These are phyloP conservation scores for Kwoniella dejecticola DNA, from an alignment of 768 basidiomycete genomes.

Conservation along the genomic window DNA sequence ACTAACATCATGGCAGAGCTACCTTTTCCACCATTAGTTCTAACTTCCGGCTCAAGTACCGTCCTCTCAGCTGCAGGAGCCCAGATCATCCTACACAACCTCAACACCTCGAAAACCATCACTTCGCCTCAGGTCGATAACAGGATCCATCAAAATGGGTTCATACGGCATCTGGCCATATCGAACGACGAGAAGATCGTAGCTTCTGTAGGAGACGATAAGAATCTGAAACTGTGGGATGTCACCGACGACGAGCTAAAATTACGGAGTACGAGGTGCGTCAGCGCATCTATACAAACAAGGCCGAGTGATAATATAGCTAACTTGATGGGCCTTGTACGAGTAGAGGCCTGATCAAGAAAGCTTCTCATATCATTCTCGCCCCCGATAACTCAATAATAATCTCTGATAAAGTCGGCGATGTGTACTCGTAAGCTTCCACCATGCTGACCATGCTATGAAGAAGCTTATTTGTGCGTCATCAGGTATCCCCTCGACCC, in stretches of 20 bases:
- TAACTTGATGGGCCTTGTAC: constrained; percentile 3
- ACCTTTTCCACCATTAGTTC: constrained; percentile 24
- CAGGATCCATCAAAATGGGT: constrained; percentile 11
- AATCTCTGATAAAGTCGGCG: constrained; percentile 92
- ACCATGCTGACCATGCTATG: not conserved
- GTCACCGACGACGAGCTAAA: constrained; percentile 60
- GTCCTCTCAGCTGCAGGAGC: constrained; percentile 32
- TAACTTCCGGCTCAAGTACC: constrained; percentile 26
- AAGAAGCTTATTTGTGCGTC: not conserved
- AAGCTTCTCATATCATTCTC: constrained; percentile 71
- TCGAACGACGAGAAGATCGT: constrained; percentile 54
- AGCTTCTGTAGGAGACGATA: constrained; percentile 74
- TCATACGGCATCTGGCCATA: constrained; percentile 45
- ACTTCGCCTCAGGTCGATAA: constrained; percentile 15
- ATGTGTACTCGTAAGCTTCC: constrained; percentile 72
- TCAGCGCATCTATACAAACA: constrained; percentile 29
- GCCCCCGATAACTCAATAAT: constrained; percentile 69
- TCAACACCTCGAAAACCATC: constrained; percentile 13
- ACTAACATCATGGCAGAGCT: constrained; percentile 5
- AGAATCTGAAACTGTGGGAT: constrained; percentile 74
- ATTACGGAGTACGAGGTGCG: constrained; percentile 67
- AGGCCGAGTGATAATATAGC: constrained; percentile 1
- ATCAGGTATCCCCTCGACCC: constrained; percentile 20
- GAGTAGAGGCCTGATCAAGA: constrained; percentile 76
- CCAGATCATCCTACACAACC: constrained; percentile 14